Percentiles rank a stretch among this genome's conserved stretches.
Conservation (phyloP, 169 alveolate species). For the Plasmodium relictum region DNA sequence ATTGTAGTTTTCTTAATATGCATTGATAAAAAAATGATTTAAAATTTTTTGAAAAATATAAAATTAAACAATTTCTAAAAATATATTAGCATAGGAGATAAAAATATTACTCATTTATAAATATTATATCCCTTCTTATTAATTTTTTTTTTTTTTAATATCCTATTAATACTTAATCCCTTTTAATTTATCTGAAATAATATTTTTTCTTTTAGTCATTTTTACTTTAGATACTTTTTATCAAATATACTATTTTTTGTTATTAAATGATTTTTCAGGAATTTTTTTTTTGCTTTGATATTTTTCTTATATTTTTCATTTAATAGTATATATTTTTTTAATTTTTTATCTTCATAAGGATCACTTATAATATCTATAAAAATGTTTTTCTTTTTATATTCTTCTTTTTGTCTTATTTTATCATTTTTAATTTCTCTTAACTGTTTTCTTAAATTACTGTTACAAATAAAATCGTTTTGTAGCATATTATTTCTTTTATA, state of each 20-base stretch:
- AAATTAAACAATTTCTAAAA: neutral
- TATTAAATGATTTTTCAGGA: conserved; percentile 21
- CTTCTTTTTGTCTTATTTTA: conserved; percentile 20
- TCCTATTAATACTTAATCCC: neutral
- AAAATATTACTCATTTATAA: too few species aligned
- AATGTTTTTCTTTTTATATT: conserved; percentile 45
- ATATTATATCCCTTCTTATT: too few species aligned
- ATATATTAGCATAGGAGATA: neutral
- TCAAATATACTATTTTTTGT: conserved; percentile 67
- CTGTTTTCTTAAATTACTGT: conserved; percentile 46
- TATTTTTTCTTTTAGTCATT: neutral
- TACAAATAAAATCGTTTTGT: conserved; percentile 39
- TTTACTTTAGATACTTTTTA: conserved; percentile 32
- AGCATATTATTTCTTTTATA: conserved; percentile 29
- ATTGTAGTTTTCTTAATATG: neutral
- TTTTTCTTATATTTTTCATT: conserved; percentile 20
- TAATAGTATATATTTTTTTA: conserved; percentile 12
- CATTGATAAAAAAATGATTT: neutral
- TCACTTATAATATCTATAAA: conserved; percentile 41
- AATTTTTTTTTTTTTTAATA: neutral
- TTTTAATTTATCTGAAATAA: neutral
- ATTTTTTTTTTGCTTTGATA: conserved; percentile 22
- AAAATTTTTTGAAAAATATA: neutral
- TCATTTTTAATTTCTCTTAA: conserved; percentile 41
- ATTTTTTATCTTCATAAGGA: conserved; percentile 39